A percentile compares a stretch with the other conserved stretches of the same genome.
Evolutionary conservation across 1,284 basidiomycete species (phyloP).

Genomic region (Ustilago curta): DNA sequence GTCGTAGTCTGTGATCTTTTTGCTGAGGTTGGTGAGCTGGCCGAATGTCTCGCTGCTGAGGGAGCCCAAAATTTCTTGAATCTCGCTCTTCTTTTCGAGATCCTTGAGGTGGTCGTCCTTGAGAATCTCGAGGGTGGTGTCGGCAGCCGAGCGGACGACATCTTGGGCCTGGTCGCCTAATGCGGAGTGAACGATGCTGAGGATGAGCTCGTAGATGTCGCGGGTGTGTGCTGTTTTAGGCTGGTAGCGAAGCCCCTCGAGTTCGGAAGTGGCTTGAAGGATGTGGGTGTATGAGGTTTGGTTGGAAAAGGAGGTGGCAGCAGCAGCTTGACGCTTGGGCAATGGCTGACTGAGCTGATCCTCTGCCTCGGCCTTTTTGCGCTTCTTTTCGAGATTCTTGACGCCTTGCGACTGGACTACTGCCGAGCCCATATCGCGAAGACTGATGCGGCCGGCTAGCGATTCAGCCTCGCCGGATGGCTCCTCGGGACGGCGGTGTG

Average conservation of each 20-base stretch:
- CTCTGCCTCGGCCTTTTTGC: constrained; percentile 70
- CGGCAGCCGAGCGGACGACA: constrained; percentile 92
- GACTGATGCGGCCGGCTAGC: constrained; percentile 89
- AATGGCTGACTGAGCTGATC: constrained; percentile 48
- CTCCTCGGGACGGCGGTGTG: constrained; percentile 72
- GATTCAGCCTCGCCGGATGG: constrained; percentile 95
- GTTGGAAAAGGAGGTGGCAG: constrained; percentile 76
- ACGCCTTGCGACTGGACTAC: constrained; percentile 85
- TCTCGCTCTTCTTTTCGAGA: constrained; percentile 96
- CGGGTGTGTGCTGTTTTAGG: constrained; percentile 93
- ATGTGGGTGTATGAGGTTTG: constrained; percentile 73
- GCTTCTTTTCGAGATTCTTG: constrained; percentile 95
- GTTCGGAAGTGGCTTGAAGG: constrained; percentile 77
- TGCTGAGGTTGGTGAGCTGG: constrained; percentile 86
- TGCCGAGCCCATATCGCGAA: constrained; percentile 92
- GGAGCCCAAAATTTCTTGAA: constrained; percentile 82
- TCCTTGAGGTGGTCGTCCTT: constrained; percentile 93
- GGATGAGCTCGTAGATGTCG: constrained; percentile 92
- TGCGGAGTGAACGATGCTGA: constrained; percentile 76
- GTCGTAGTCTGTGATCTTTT: constrained; percentile 96
- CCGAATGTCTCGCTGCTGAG: constrained; percentile 83
- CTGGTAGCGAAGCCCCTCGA: constrained; percentile 91
- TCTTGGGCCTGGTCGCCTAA: constrained; percentile 96
- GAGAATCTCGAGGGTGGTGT: constrained; percentile 87
- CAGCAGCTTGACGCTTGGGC: constrained; percentile 70